These are phyloP conservation scores for Yamadazyma atlantica DNA, from an alignment of 1,139 yeast genomes.

Conservation along the genomic window DNA sequence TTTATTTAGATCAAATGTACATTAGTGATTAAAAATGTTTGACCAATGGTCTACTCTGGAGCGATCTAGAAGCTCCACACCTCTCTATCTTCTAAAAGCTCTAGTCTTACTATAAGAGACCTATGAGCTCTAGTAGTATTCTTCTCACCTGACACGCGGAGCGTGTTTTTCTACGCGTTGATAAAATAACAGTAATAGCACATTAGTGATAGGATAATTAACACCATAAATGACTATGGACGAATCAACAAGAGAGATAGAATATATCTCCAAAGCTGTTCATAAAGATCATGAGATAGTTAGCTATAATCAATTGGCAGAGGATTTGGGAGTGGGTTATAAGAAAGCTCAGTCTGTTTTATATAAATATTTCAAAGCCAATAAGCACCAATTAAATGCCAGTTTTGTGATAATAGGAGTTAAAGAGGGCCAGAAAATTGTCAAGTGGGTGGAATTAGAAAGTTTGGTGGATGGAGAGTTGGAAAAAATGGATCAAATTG, in stretches of 20 bases:
- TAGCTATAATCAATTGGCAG: slow-evolving; percentile 11
- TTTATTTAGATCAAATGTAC: not conserved
- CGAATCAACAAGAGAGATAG: slow-evolving; percentile 27
- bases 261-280: slow-evolving; percentile 28
- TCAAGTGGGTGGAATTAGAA: slow-evolving; percentile 22
- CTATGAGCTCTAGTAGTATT: too few species aligned
- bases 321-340: slow-evolving; percentile 7
- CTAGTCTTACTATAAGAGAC: too few species aligned
- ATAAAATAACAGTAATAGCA: not conserved
- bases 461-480: slow-evolving; percentile 19
- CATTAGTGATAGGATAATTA: not conserved
- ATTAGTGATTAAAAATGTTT: too few species aligned
- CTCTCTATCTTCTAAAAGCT: too few species aligned
- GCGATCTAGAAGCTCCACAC: too few species aligned
- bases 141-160: too few species aligned
- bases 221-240: slow-evolving; percentile 33
- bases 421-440: slow-evolving; percentile 12
- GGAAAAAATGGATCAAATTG: slow-evolving; percentile 20
- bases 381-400: slow-evolving; percentile 31
- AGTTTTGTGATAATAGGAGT: slow-evolving; percentile 35
- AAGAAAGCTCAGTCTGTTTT: slow-evolving; percentile 28
- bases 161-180: not conserved
- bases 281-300: slow-evolving; percentile 17
- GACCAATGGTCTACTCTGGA: too few species aligned
- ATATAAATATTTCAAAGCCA: slow-evolving; percentile 31